Conservation (phyloP, 192 early-diverging fungal species). For the Lobulomyces angularis region DNA sequence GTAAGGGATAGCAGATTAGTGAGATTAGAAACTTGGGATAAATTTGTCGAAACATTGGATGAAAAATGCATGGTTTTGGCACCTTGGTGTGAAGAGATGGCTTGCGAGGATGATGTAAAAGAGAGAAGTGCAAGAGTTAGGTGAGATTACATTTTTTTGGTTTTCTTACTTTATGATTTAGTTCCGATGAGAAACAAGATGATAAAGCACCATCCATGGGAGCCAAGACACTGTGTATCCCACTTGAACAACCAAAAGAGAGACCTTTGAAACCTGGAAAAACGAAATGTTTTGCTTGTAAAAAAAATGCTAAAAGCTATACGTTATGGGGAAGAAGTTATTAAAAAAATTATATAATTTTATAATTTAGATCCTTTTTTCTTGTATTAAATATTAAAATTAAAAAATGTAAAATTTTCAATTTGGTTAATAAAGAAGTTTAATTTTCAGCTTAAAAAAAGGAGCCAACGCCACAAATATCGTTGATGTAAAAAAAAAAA, state of each 20-base stretch:
- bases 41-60: conserved; percentile 86
- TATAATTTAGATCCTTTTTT: too few relatives aligned
- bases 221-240: conserved; percentile 97
- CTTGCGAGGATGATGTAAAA: conserved; percentile 96
- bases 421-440: too few relatives aligned
- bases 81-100: conserved; percentile 88
- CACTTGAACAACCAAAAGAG: conserved; percentile 81
- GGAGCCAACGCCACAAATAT: too few relatives aligned
- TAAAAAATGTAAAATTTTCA: too few relatives aligned
- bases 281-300: conserved; percentile 73
- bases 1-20: conserved; percentile 62
- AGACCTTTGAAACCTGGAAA: conserved; percentile 67
- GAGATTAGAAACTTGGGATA: conserved; percentile 75
- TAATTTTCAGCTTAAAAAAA: too few relatives aligned
- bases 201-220: conserved; percentile 99
- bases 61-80: conserved; percentile 73
- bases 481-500: too few relatives aligned
- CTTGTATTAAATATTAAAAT: too few relatives aligned
- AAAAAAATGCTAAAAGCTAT: conserved; percentile 32
- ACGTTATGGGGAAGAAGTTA: conserved; percentile 45
- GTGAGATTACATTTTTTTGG: too few relatives aligned
- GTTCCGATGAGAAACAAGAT: too few relatives aligned
- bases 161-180: too few relatives aligned
- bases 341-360: conserved; percentile 14
- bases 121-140: conserved; percentile 66